Percentiles rank a stretch among this genome's conserved stretches.
These are phyloP conservation scores for Jamesozyma jinghongensis DNA, from an alignment of 805 yeast genomes.

Conservation along the genomic window DNA sequence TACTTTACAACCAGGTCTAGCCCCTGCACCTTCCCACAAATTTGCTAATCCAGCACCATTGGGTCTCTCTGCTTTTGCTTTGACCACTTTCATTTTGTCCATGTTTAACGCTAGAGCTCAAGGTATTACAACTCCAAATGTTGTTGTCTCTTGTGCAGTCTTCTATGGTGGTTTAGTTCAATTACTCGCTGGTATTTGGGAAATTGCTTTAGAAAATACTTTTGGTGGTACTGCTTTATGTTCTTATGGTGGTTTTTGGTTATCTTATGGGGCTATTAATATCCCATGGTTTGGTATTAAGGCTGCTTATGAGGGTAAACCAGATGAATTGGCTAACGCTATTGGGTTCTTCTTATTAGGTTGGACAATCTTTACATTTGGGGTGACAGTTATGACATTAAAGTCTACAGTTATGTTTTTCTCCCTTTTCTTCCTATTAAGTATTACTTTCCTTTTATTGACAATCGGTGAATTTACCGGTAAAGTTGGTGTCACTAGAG, in stretches of 20 bases:
- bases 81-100: conserved; percentile 53
- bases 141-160: conserved; percentile 48
- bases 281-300: conserved; percentile 52
- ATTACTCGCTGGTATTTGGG: conserved; percentile 59
- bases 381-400: conserved; percentile 45
- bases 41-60: conserved; percentile 61
- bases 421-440: conserved; percentile 43
- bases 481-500: conserved; percentile 35
- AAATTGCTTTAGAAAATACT: conserved; percentile 51
- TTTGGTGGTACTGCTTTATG: conserved; percentile 59
- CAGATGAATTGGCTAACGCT: conserved; percentile 36
- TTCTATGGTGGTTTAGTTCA: conserved; percentile 59
- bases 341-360: conserved; percentile 52
- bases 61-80: conserved; percentile 52
- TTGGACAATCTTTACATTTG: conserved; percentile 55
- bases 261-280: conserved; percentile 51
- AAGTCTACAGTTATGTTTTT: conserved; percentile 61
- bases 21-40: conserved; percentile 48
- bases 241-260: conserved; percentile 65
- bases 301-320: conserved; percentile 39
- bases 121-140: conserved; percentile 42
- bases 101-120: conserved; percentile 47
- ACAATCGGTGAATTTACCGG: conserved; percentile 44
- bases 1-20: conserved; percentile 61
- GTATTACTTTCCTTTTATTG: conserved; percentile 47